phyloP scores from a whole-genome alignment of 164 flowering plant species.

The Chimonanthus salicifolius region DNA sequence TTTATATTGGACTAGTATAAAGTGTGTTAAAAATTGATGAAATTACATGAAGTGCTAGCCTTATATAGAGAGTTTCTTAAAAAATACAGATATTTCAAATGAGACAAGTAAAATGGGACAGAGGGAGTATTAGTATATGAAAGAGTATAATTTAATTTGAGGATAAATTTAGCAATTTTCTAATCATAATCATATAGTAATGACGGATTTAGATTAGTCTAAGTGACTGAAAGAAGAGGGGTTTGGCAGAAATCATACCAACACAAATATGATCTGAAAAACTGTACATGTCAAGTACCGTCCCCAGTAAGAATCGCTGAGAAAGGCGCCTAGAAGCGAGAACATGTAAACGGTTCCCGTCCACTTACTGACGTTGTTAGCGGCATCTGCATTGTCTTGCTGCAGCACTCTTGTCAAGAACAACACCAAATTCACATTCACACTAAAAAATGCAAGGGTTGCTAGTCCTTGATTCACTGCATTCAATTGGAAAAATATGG shows the following conservation, averaged over 20 bases:
- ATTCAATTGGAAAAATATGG: not conserved
- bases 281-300: conserved; percentile 67
- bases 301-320: conserved; percentile 89
- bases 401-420: conserved; percentile 72
- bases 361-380: conserved; percentile 76
- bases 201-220: not conserved
- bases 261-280: conserved; percentile 56
- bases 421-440: conserved; percentile 78
- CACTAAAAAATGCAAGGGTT: conserved; percentile 85
- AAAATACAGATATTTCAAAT: too few relatives aligned
- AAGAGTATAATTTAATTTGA: too few relatives aligned
- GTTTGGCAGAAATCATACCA: conserved; percentile 33
- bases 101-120: too few relatives aligned
- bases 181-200: too few relatives aligned
- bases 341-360: conserved; percentile 78
- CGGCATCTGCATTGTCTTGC: conserved; percentile 69
- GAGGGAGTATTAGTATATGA: too few relatives aligned
- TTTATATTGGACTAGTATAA: too few relatives aligned
- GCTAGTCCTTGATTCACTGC: conserved; percentile 82
- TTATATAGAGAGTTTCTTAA: too few relatives aligned
- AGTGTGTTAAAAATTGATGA: too few relatives aligned
- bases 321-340: conserved; percentile 75
- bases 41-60: too few relatives aligned
- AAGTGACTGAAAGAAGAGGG: not conserved
- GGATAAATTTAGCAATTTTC: too few relatives aligned